Base-by-base conservation (phyloP, 169 alveolate genomes). In the Plasmodium adleri region DNA sequence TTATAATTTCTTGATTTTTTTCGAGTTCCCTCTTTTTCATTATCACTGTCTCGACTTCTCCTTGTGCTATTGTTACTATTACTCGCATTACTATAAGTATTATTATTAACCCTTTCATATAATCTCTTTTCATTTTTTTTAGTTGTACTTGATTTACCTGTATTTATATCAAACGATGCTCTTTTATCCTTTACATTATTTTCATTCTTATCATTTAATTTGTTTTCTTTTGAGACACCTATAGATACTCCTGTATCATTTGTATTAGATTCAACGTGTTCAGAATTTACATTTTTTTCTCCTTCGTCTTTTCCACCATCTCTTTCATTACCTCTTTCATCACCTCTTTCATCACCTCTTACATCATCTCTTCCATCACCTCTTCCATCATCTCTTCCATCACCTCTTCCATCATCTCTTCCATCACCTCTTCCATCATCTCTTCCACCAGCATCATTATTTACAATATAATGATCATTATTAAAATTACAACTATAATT, bases 71-170 rank as follows among this genome's bases (percentile, higher is more conserved):
- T 75, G 43, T 75, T 75, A 13, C 75, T 63, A 67, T 76, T 76
- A 22, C 75, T 39, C 28, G 71, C 43, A 43, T 64, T 66, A 15
- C 58, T 76, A 39, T 76, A 76, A 10, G 71, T n/a, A 43, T 28
- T n/a, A 22, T 32, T 71, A n/a, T 39, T 15, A 0, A 76, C 75
- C 20, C 63, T 76, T 47, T 76, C 89, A 58, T 76, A 76, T n/a
- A 76, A 63, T 28, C 89, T 54, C 15, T 76, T 76, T 50, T 76
- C 89, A 22, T 45, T 76, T 17, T 76, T 76, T 45, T 76, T 76
- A 0, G 71, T 58, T 3, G 45, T n/a, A 59, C 73, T 59, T 3
- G 24, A 58, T n/a, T 66, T 56, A 32, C 88, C 50, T 13, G 47
- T 20, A 64, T 22, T 64, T 7, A 49, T 24, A 10, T 64, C 72